These are phyloP conservation scores for Exserohilum rostratum DNA, from an alignment of 2,329 filamentous ascomycete species.

Conservation along the genomic window DNA sequence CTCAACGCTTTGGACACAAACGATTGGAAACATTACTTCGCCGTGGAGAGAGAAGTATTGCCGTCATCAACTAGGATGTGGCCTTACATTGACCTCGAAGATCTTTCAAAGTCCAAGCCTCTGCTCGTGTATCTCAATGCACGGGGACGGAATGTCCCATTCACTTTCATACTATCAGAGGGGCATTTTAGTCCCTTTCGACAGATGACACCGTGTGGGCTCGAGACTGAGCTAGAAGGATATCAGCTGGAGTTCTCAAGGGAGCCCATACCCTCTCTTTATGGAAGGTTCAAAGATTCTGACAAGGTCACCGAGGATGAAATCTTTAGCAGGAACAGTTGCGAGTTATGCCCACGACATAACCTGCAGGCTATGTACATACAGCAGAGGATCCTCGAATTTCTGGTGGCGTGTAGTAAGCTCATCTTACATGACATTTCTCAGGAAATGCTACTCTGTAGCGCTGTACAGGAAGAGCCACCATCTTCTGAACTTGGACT, in stretches of 20 bases:
- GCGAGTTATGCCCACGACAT: neutral
- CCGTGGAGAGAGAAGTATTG: neutral
- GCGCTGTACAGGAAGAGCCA: neutral
- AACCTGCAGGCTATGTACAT: neutral
- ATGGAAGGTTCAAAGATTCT: neutral
- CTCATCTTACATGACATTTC: conserved; percentile 1
- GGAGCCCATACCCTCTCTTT: neutral
- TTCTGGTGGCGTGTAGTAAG: conserved; percentile 3
- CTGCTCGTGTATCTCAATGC: conserved; percentile 6
- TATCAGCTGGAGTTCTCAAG: neutral
- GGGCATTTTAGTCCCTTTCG: conserved; percentile 1
- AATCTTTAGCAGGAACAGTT: neutral
- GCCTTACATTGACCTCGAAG: conserved; percentile 15
- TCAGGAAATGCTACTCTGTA: neutral
- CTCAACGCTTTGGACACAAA: neutral
- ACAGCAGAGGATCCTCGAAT: conserved; percentile 3
- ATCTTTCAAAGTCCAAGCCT: conserved; percentile 7
- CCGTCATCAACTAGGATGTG: neutral
- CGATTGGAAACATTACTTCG: neutral
- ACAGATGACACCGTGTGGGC: neutral
- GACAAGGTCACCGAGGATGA: neutral
- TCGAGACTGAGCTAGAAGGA: neutral
- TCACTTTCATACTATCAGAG: conserved; percentile 2
- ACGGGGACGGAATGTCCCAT: conserved; percentile 8
- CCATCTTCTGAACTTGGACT: neutral